Conservation (phyloP, 768 basidiomycete species). For the Exidia glandulosa region DNA sequence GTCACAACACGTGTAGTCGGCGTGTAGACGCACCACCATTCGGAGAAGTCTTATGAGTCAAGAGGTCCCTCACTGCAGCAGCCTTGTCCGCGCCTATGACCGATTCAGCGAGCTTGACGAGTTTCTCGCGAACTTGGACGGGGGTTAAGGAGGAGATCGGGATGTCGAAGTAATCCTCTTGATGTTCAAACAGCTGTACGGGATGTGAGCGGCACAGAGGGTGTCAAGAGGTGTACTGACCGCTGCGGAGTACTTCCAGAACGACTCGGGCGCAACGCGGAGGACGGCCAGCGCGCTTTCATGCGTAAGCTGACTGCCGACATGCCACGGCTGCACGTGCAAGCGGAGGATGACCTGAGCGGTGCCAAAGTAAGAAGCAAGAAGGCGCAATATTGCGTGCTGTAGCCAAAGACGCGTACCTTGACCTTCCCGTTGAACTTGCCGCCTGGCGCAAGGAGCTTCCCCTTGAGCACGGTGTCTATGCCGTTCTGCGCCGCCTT, state of each 20-base stretch:
- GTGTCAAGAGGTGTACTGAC: conserved; percentile 26
- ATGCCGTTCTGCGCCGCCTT: conserved; percentile 33
- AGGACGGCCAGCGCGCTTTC: conserved; percentile 76
- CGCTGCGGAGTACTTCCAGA: conserved; percentile 65
- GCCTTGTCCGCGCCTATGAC: conserved; percentile 42
- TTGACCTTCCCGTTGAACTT: conserved; percentile 65
- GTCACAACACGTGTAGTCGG: no score
- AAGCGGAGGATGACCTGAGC: conserved; percentile 42
- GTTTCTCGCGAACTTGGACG: conserved; percentile 61
- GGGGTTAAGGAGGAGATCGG: conserved; percentile 57
- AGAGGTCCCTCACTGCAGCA: conserved; percentile 45
- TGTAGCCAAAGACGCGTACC: conserved; percentile 15
- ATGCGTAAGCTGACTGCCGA: conserved; percentile 59
- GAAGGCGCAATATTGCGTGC: not conserved
- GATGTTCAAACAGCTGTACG: conserved; percentile 64
- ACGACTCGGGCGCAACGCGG: conserved; percentile 59
- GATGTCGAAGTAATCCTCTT: conserved; percentile 72
- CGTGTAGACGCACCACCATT: no score
- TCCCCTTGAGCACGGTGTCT: conserved; percentile 47
- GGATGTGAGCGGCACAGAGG: not conserved
- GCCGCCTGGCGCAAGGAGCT: conserved; percentile 30
- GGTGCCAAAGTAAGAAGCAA: not conserved
- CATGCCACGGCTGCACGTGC: conserved; percentile 77
- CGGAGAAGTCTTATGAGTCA: conserved; percentile 48
- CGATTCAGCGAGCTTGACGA: conserved; percentile 45